Conservation (phyloP, 225 moss, liverwort and hornwort species). For the Physcomitrium patens region DNA sequence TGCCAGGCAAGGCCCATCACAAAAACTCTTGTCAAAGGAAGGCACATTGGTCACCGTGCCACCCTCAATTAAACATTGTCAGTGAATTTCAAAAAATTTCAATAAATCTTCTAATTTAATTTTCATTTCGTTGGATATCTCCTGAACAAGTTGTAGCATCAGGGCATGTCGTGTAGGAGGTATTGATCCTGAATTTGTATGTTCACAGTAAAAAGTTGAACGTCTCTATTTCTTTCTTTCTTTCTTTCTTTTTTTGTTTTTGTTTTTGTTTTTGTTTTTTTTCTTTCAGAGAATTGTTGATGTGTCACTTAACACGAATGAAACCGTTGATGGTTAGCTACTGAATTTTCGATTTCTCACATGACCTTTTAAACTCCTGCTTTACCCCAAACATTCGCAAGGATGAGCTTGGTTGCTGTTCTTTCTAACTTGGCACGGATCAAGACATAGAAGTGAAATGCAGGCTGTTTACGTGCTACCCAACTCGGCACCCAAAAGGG, state of each 20-base stretch:
- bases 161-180: too few species aligned
- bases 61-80: too few species aligned
- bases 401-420: not conserved
- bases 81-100: slow-evolving; percentile 12
- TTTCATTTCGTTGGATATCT: not conserved
- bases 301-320: not conserved
- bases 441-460: not conserved
- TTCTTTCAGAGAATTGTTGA: not conserved
- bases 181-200: too few species aligned
- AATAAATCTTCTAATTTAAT: not conserved
- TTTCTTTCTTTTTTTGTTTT: too few species aligned
- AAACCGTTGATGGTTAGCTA: not conserved
- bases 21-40: not conserved
- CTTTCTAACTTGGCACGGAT: not conserved
- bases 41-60: too few species aligned
- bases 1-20: slow-evolving; percentile 29
- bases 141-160: not conserved
- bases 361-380: not conserved
- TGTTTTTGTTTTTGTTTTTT: not conserved
- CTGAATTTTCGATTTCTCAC: not conserved
- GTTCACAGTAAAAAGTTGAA: too few species aligned
- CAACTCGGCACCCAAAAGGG: too few species aligned
- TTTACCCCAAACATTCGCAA: too few species aligned
- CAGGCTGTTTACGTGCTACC: too few species aligned
- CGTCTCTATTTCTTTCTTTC: too few species aligned